These are phyloP conservation scores for Corylus avellana DNA, from an alignment of 306 rosid species.

Conservation along the genomic window DNA sequence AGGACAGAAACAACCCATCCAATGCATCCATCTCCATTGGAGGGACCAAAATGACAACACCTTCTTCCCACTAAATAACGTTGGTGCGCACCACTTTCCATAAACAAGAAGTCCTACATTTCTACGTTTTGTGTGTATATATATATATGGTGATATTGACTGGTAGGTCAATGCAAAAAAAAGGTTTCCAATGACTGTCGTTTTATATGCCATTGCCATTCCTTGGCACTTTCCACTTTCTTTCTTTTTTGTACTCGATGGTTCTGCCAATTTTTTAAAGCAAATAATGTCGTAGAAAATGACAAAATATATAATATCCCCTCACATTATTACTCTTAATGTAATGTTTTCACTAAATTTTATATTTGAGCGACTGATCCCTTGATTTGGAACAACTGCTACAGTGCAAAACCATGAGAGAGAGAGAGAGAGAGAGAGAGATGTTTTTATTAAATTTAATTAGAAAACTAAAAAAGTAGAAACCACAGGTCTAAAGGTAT, in stretches of 20 bases:
- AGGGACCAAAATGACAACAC: neutral
- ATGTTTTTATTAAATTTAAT: too few relatives aligned
- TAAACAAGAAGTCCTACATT: neutral
- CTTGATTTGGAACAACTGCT: too few relatives aligned
- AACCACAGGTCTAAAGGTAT: neutral
- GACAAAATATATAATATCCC: too few relatives aligned
- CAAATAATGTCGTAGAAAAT: neutral
- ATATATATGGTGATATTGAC: neutral
- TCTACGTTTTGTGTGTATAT: neutral
- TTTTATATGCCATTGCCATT: too few relatives aligned
- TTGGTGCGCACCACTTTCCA: conserved; percentile 9
- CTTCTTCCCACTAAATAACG: conserved; percentile 22
- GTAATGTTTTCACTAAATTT: too few relatives aligned
- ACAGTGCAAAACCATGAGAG: too few relatives aligned
- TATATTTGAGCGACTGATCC: too few relatives aligned
- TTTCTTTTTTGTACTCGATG: neutral
- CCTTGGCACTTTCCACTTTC: neutral
- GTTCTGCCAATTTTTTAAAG: neutral
- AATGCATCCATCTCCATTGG: too few relatives aligned
- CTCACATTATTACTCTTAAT: too few relatives aligned
- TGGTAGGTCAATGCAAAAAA: neutral
- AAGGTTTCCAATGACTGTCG: neutral
- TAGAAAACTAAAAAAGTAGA: neutral
- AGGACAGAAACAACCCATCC: too few relatives aligned
- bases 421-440: too few relatives aligned